Conservation (phyloP, 345 rosid genomes). For the Physaria fendleri region DNA sequence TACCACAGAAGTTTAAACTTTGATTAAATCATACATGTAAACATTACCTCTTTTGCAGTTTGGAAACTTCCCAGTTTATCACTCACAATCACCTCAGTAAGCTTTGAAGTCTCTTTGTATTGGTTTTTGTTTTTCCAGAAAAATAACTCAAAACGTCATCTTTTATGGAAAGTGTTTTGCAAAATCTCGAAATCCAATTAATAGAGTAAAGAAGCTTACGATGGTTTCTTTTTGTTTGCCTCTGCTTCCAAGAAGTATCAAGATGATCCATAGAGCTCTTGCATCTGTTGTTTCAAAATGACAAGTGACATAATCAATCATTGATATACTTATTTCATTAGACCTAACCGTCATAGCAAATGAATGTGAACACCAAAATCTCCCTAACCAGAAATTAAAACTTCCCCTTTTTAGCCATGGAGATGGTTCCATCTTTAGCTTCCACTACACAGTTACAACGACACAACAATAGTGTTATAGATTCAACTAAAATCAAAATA, state of each 20-base stretch:
- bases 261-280: conserved; percentile 81
- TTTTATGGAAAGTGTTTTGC: not conserved
- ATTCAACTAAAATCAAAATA: no score
- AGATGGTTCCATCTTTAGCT: no score
- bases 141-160: not conserved
- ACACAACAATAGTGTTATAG: no score
- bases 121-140: conserved; percentile 9
- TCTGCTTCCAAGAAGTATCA: conserved; percentile 79
- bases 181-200: not conserved
- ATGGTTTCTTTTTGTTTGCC: conserved; percentile 36
- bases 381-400: no score
- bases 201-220: conserved; percentile 34
- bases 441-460: no score
- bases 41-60: conserved; percentile 89
- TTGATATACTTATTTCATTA: no score
- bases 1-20: no score
- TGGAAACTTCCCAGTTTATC: conserved; percentile 76
- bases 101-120: conserved; percentile 53
- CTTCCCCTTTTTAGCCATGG: no score
- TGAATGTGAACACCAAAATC: no score
- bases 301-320: not conserved
- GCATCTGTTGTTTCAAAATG: conserved; percentile 57
- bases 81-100: conserved; percentile 68
- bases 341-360: no score
- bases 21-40: no score